Conservation (phyloP, 108 stramenopile genomes). For the Cyclotella distinguenda region DNA sequence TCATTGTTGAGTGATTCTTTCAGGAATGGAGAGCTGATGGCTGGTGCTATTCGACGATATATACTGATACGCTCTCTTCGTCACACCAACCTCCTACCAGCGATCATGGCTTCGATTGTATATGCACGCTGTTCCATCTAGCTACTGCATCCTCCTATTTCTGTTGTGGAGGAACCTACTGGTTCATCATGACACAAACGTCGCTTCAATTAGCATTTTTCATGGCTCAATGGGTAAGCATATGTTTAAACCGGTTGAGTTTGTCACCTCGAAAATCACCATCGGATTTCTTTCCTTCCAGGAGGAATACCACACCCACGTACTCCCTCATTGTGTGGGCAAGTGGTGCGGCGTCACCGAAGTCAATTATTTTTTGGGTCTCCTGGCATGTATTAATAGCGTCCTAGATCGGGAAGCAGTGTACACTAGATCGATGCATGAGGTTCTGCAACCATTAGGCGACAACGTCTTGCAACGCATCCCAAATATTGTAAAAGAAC, state of each 20-base stretch:
- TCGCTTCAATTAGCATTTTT: conserved; percentile 85
- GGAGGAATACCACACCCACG: conserved; percentile 92
- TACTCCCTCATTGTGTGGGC: conserved; percentile 71
- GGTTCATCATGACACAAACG: conserved; percentile 60
- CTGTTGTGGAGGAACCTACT: conserved; percentile 47
- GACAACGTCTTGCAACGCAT: conserved; percentile 4
- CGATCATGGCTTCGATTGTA: conserved; percentile 96
- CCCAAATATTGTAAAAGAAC: conserved; percentile 16
- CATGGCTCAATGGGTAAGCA: conserved; percentile 84
- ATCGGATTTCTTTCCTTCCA: too few species aligned
- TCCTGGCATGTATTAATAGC: conserved; percentile 32
- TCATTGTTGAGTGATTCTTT: not conserved
- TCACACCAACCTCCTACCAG: not conserved
- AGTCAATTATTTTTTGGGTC: conserved; percentile 59
- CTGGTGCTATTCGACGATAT: not conserved
- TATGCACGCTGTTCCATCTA: conserved; percentile 74
- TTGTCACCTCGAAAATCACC: too few species aligned
- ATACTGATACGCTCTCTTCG: not conserved
- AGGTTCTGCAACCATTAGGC: conserved; percentile 15
- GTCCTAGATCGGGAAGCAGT: conserved; percentile 51
- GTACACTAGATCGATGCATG: conserved; percentile 34
- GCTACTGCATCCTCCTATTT: conserved; percentile 52
- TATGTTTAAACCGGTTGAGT: too few species aligned
- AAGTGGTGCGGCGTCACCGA: conserved; percentile 81
- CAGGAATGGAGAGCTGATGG: not conserved